Evolutionary conservation across 306 rosid genomes (phyloP), one percentile per base, ranked within the genome.

Genomic region (Rubus parviflorus): DNA sequence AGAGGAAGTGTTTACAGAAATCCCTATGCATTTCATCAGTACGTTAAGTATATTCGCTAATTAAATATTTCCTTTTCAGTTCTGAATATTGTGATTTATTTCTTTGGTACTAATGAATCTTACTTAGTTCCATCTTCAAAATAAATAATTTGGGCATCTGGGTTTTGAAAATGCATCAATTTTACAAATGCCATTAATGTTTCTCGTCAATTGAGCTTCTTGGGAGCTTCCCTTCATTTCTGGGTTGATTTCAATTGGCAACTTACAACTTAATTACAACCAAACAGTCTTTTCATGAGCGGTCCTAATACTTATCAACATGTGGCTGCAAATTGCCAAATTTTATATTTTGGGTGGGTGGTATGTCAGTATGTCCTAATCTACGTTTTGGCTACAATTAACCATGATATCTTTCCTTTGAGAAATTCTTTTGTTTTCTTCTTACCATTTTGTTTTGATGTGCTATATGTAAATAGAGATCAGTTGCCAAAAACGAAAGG

Each of bases 11-110:
- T 6, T 8, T 79, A 79, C 57, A 61, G 77, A 79, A 79, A 72
- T 48, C 61, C 82, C 38, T 10, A 22, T 62, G 82, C 82, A 14
- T 79, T 79, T 79, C 82, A 79, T 72, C 82, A 79, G 77, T 30
- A 30, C 35, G 35, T 79, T 15, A 51, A 63, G 76, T 68, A 6
- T 56, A 25, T 43, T 25, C 11, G 10, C n/a, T 42, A 41, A 23
- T 51, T 3, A 19, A 54, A 8, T 7, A 19, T 48, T 49, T 12
- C 23, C 3, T 11, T 20, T 47, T 42, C 17, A 9, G 2, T n/a
- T 54, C 17, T n/a, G n/a, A 0, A 9, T 38, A 6, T 16, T 38
- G 0, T 40, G 60, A 17, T 72, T 20, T 40, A 2, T 54, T 37
- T 20, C 15, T 40, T 20, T 54, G 37, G 30, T 52, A 40, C 41